A percentile compares a stretch with the other conserved stretches of the same genome.
phyloP scores from a whole-genome alignment of 208 protist genomes.

The Wallacemonas sp. region DNA sequence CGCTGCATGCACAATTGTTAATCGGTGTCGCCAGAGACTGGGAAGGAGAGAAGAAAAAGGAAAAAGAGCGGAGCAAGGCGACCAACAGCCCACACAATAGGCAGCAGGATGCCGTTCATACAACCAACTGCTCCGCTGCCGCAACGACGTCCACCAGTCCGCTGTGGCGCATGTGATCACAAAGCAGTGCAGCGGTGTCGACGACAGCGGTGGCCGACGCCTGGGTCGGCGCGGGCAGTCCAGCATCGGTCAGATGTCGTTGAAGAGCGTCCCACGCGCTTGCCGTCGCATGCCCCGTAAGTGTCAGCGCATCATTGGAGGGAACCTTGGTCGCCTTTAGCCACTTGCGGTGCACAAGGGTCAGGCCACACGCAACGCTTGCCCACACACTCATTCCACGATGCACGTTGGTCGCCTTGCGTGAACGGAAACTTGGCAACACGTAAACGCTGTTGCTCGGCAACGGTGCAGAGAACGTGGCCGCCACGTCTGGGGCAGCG shows the following conservation, averaged over 20 bases:
- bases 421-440: not conserved
- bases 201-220: not conserved
- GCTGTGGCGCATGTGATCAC: not conserved
- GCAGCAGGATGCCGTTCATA: too few species aligned
- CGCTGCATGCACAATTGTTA: too few species aligned
- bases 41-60: slow-evolving; percentile 3
- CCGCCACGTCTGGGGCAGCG: not conserved
- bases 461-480: not conserved
- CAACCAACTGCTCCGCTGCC: not conserved
- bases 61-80: slow-evolving; percentile 1
- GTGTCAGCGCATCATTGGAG: slow-evolving; percentile 14
- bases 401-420: not conserved
- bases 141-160: not conserved
- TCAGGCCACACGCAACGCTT: slow-evolving; percentile 12
- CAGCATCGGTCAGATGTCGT: not conserved
- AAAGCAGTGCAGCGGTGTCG: not conserved
- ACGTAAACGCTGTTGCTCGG: not conserved
- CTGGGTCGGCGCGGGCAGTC: not conserved
- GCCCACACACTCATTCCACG: not conserved
- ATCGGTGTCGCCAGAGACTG: too few species aligned
- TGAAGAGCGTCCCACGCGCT: not conserved
- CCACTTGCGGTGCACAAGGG: slow-evolving; percentile 9
- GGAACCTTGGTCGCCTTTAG: slow-evolving; percentile 1
- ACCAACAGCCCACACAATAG: not conserved
- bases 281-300: not conserved